phyloP scores from a whole-genome alignment of 2,329 filamentous ascomycete genomes.

The Fusarium siculi region DNA sequence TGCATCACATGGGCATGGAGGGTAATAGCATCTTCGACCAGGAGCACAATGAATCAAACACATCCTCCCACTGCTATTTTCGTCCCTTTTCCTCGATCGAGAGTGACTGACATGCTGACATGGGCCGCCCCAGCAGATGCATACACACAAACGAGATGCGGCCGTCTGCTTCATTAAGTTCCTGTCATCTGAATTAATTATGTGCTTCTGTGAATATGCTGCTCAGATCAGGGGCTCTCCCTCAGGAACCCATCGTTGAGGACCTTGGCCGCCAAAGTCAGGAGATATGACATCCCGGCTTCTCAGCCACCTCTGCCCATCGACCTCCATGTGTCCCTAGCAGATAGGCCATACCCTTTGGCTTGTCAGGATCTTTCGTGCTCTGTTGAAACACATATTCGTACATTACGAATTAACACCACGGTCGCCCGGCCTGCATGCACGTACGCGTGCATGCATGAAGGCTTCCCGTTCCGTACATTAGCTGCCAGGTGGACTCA shows the following conservation, averaged over 20 bases:
- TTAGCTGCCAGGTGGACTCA: constrained; percentile 44
- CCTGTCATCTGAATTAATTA: constrained; percentile 4
- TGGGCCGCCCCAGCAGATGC: constrained; percentile 8
- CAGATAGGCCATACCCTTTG: constrained; percentile 23
- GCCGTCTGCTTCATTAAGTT: constrained; percentile 27
- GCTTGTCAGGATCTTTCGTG: constrained; percentile 9
- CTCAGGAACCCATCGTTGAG: not conserved
- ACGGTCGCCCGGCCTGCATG: constrained; percentile 38
- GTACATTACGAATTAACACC: constrained; percentile 35
- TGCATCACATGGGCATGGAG: constrained; percentile 22
- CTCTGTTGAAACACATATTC: constrained; percentile 40
- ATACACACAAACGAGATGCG: constrained; percentile 29
- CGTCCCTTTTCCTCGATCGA: constrained; percentile 6
- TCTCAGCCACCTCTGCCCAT: constrained; percentile 2
- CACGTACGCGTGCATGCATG: constrained; percentile 38
- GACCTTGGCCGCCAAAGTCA: constrained; percentile 11
- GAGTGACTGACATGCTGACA: not conserved
- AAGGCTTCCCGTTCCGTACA: constrained; percentile 39
- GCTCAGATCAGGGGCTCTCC: not conserved
- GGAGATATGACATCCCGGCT: constrained; percentile 20
- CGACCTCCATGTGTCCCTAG: constrained; percentile 20
- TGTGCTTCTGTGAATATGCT: not conserved
- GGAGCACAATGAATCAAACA: constrained; percentile 4
- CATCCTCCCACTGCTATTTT: not conserved
- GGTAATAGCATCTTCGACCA: constrained; percentile 27